Evolutionary conservation across 495 filamentous ascomycete species (phyloP).

Genomic region (Jackrogersella multiformis): DNA sequence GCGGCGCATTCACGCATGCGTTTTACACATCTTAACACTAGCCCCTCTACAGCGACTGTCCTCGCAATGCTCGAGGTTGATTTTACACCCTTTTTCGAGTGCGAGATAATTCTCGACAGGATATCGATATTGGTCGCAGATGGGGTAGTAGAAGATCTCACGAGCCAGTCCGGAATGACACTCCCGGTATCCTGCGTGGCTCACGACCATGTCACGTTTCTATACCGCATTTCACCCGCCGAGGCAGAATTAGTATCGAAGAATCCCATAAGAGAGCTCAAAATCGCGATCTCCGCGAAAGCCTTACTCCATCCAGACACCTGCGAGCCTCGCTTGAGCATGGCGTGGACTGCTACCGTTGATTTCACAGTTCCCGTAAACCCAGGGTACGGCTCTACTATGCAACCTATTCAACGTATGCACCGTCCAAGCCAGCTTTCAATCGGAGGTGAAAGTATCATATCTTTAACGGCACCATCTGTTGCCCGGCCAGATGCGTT

Average conservation of each 20-base stretch:
- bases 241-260: conserved; percentile 66
- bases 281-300: conserved; percentile 71
- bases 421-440: conserved; percentile 70
- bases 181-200: conserved; percentile 77
- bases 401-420: conserved; percentile 69
- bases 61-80: conserved; percentile 89
- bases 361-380: conserved; percentile 80
- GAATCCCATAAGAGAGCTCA: conserved; percentile 58
- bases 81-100: conserved; percentile 82
- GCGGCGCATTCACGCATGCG: conserved; percentile 85
- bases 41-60: conserved; percentile 69
- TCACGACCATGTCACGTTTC: conserved; percentile 83
- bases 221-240: conserved; percentile 79
- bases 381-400: conserved; percentile 61
- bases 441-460: conserved; percentile 56
- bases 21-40: conserved; percentile 76
- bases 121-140: conserved; percentile 72
- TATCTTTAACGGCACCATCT: conserved; percentile 56
- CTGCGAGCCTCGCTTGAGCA: conserved; percentile 76
- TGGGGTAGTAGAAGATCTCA: conserved; percentile 75
- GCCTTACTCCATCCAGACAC: conserved; percentile 67
- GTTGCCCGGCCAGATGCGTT: conserved; percentile 62
- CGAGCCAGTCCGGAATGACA: conserved; percentile 60
- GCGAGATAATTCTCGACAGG: conserved; percentile 72
- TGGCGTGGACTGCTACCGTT: conserved; percentile 83